A percentile compares a stretch with the other conserved stretches of the same genome.
phyloP scores from a whole-genome alignment of 768 basidiomycete genomes.

The Hemileccinum rubropunctum region DNA sequence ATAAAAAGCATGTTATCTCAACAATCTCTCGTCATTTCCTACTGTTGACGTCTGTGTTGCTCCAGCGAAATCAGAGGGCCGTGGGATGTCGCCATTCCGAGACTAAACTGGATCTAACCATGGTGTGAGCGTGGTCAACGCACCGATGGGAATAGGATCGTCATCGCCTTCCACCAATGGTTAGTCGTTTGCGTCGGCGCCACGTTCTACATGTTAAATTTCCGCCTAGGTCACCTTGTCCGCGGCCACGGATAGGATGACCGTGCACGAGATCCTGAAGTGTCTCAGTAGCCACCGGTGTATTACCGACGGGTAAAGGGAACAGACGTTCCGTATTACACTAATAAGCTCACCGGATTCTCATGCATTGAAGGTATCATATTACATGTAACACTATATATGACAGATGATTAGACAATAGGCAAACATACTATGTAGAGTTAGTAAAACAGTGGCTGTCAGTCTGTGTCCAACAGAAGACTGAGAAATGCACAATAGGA shows the following conservation, averaged over 20 bases:
- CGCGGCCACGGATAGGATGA: conserved; percentile 21
- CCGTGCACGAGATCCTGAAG: neutral
- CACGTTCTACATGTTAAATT: conserved; percentile 18
- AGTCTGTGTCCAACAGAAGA: conserved; percentile 23
- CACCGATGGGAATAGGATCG: conserved; percentile 28
- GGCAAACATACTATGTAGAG: conserved; percentile 29
- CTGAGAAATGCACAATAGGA: conserved; percentile 28
- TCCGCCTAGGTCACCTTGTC: conserved; percentile 25
- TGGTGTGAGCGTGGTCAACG: conserved; percentile 22
- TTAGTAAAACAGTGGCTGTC: conserved; percentile 31
- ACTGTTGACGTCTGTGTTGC: conserved; percentile 11
- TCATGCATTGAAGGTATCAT: conserved; percentile 34
- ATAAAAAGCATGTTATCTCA: conserved; percentile 67
- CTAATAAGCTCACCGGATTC: conserved; percentile 8
- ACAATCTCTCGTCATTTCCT: conserved; percentile 9
- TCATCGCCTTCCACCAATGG: conserved; percentile 24
- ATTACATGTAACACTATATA: conserved; percentile 39
- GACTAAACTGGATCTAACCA: conserved; percentile 45
- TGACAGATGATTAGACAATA: conserved; percentile 33
- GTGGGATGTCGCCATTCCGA: conserved; percentile 86
- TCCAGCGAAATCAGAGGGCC: conserved; percentile 84
- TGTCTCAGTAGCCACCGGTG: conserved; percentile 1
- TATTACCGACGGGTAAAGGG: conserved; percentile 12
- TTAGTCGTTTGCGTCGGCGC: conserved; percentile 9
- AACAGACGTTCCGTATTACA: conserved; percentile 1